A percentile compares a stretch with the other conserved stretches of the same genome.
phyloP scores from a whole-genome alignment of 2,329 filamentous ascomycete species.

The Lecanosticta acicola region DNA sequence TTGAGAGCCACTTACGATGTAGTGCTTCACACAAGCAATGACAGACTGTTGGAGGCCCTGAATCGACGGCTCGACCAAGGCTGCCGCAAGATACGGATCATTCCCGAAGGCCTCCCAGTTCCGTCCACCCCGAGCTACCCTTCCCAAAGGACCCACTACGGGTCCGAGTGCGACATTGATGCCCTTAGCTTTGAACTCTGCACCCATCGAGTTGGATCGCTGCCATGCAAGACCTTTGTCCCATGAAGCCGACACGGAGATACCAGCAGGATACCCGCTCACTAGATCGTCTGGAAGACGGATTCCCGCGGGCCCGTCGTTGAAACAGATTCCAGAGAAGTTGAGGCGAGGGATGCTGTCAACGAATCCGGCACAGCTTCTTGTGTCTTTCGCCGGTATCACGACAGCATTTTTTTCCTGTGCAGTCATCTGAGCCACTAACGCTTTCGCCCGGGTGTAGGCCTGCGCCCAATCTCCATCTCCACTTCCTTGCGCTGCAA shows the following conservation, averaged over 20 bases:
- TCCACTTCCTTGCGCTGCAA: slow-evolving; percentile 15
- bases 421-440: slow-evolving; percentile 35
- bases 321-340: slow-evolving; percentile 39
- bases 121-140: slow-evolving; percentile 28
- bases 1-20: slow-evolving; percentile 4
- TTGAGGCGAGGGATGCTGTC: slow-evolving; percentile 34
- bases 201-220: slow-evolving; percentile 30
- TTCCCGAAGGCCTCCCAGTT: slow-evolving; percentile 53
- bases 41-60: slow-evolving; percentile 33
- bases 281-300: slow-evolving; percentile 41
- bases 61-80: slow-evolving; percentile 22
- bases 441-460: slow-evolving; percentile 36
- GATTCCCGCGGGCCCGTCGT: slow-evolving; percentile 36
- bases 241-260: slow-evolving; percentile 36
- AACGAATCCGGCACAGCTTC: slow-evolving; percentile 51
- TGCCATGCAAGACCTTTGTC: slow-evolving; percentile 31
- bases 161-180: slow-evolving; percentile 29
- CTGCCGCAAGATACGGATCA: slow-evolving; percentile 45
- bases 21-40: slow-evolving; percentile 33
- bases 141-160: slow-evolving; percentile 28
- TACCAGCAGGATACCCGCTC: slow-evolving; percentile 35
- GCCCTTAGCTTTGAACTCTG: slow-evolving; percentile 29
- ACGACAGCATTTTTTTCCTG: slow-evolving; percentile 39
- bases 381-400: slow-evolving; percentile 17
- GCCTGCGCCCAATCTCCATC: slow-evolving; percentile 34